Conservation (phyloP, 1,284 basidiomycete species). For the Naganishia liquefaciens region DNA sequence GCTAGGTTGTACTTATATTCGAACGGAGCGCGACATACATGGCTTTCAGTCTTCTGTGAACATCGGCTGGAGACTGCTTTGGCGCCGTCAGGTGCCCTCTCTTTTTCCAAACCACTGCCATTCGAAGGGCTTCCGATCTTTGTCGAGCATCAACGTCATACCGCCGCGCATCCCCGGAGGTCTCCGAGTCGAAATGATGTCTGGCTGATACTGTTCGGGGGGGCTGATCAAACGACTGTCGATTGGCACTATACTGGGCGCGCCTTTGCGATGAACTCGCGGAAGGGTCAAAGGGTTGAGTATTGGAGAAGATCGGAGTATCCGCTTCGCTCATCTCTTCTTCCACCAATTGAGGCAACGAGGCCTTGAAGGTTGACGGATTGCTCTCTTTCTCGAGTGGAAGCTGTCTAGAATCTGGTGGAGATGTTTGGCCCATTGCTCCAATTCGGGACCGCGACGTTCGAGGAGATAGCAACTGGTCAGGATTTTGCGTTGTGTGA, state of each 20-base stretch:
- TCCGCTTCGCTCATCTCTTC: neutral
- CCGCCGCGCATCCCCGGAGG: conserved; percentile 29
- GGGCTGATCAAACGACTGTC: neutral
- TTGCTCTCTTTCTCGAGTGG: neutral
- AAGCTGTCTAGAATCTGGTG: neutral
- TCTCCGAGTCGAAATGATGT: neutral
- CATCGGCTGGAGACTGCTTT: conserved; percentile 38
- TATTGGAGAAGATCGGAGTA: neutral
- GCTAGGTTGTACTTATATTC: conserved; percentile 26
- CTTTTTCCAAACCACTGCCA: conserved; percentile 40
- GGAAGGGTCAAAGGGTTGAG: neutral
- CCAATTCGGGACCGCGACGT: neutral
- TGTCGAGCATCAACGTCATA: conserved; percentile 40
- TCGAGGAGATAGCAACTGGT: too few species aligned
- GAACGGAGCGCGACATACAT: conserved; percentile 20
- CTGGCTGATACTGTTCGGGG: neutral
- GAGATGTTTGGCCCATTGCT: neutral
- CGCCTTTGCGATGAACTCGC: neutral
- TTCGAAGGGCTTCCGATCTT: conserved; percentile 33
- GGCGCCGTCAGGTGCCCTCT: conserved; percentile 45
- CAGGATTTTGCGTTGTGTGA: too few species aligned
- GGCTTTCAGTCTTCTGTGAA: conserved; percentile 40
- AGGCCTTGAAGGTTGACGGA: neutral
- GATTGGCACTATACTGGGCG: neutral
- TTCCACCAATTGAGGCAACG: conserved; percentile 6